Percentiles rank a stretch among this genome's conserved stretches.
These are phyloP conservation scores for Fusarium chuoi DNA, from an alignment of 2,329 filamentous ascomycete genomes.

Conservation along the genomic window DNA sequence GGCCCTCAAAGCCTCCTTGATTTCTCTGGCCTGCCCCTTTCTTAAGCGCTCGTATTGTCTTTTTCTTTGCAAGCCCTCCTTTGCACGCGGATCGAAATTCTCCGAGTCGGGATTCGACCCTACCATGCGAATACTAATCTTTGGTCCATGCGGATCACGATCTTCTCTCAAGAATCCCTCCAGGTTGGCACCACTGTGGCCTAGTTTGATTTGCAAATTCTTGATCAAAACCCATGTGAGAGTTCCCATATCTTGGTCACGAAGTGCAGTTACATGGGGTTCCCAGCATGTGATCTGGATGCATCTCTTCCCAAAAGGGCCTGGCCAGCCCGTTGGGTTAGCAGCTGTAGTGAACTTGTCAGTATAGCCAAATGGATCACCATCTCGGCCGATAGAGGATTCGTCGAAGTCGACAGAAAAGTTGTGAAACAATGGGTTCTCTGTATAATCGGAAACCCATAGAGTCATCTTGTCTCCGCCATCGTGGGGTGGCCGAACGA, in stretches of 20 bases:
- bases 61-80: constrained; percentile 71
- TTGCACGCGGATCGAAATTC: constrained; percentile 59
- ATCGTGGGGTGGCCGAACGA: constrained; percentile 65
- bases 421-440: constrained; percentile 71
- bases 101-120: constrained; percentile 53
- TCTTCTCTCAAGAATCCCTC: constrained; percentile 80
- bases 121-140: constrained; percentile 68
- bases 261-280: constrained; percentile 71
- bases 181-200: constrained; percentile 63
- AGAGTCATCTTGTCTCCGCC: constrained; percentile 63
- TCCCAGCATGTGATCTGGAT: constrained; percentile 78
- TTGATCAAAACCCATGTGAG: constrained; percentile 72
- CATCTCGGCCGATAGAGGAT: constrained; percentile 53
- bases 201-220: constrained; percentile 77
- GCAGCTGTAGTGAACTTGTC: constrained; percentile 38
- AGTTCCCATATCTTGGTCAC: constrained; percentile 60
- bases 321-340: constrained; percentile 65
- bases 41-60: constrained; percentile 68
- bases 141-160: constrained; percentile 50
- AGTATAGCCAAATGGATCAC: constrained; percentile 67
- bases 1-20: constrained; percentile 50
- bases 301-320: constrained; percentile 77
- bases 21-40: constrained; percentile 52
- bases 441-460: constrained; percentile 86
- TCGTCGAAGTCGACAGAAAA: constrained; percentile 50